A percentile compares a stretch with the other conserved stretches of the same genome.
Evolutionary conservation across 2,329 filamentous ascomycete genomes (phyloP).

Genomic region (Lomentospora prolificans): DNA sequence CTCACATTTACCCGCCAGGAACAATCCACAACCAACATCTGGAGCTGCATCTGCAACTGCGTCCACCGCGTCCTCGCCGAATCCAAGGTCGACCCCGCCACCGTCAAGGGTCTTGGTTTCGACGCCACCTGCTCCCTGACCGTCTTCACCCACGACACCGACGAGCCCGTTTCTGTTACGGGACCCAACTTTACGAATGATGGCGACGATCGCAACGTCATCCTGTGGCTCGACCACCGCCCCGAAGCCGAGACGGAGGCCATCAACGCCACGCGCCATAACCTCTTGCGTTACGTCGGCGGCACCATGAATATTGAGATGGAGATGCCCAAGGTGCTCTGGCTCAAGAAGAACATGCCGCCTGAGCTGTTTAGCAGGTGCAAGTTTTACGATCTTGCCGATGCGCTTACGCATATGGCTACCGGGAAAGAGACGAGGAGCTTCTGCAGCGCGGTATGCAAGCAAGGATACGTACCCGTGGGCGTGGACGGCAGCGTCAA

Average conservation of each 20-base stretch:
- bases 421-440: slow-evolving; percentile 86
- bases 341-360: slow-evolving; percentile 98
- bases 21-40: slow-evolving; percentile 97
- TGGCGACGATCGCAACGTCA: slow-evolving; percentile 83
- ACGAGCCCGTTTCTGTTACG: slow-evolving; percentile 85
- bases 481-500: slow-evolving; percentile 95
- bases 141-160: slow-evolving; percentile 80
- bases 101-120: slow-evolving; percentile 86
- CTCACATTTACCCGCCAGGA: slow-evolving; percentile 41
- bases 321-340: slow-evolving; percentile 97
- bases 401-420: slow-evolving; percentile 88
- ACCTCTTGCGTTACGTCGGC: slow-evolving; percentile 88
- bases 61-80: slow-evolving; percentile 75
- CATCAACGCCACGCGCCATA: slow-evolving; percentile 89
- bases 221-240: slow-evolving; percentile 94
- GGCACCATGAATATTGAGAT: slow-evolving; percentile 99
- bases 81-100: slow-evolving; percentile 63
- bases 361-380: slow-evolving; percentile 79
- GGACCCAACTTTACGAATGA: slow-evolving; percentile 69
- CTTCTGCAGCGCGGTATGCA: slow-evolving; percentile 94
- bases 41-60: slow-evolving; percentile 85
- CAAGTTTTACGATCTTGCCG: slow-evolving; percentile 93
- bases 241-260: slow-evolving; percentile 82
- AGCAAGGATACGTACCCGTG: slow-evolving; percentile 94
- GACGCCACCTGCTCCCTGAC: slow-evolving; percentile 97